These are phyloP conservation scores for Astrothelium subdiscretum DNA, from an alignment of 495 filamentous ascomycete genomes.

Conservation along the genomic window DNA sequence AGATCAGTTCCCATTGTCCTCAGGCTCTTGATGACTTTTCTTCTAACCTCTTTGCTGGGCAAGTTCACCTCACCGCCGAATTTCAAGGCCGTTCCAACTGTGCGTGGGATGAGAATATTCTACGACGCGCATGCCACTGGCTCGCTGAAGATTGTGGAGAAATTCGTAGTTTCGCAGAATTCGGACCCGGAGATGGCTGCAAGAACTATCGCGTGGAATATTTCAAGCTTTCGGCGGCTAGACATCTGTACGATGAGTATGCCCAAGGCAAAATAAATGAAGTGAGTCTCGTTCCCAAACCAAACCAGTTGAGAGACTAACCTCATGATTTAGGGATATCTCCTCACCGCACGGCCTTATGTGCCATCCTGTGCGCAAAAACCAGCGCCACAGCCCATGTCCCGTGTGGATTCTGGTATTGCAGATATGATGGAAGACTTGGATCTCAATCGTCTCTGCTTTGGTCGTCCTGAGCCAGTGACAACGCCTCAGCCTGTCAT, in stretches of 20 bases:
- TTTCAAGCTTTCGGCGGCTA: slow-evolving; percentile 10
- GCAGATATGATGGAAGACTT: background rate
- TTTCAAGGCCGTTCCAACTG: background rate
- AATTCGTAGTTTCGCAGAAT: slow-evolving; percentile 3
- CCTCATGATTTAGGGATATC: background rate
- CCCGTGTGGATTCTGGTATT: background rate
- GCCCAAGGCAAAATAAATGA: background rate
- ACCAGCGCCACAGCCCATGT: background rate
- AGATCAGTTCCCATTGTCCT: background rate
- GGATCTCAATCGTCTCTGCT: background rate
- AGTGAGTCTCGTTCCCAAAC: background rate
- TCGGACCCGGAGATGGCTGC: background rate
- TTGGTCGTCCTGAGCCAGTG: background rate
- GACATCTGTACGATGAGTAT: slow-evolving; percentile 2
- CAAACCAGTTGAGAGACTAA: background rate
- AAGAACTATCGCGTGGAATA: slow-evolving; percentile 16
- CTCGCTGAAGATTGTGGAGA: slow-evolving; percentile 10
- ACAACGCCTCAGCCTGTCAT: background rate
- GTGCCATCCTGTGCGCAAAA: background rate
- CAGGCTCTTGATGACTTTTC: background rate
- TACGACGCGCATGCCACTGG: background rate
- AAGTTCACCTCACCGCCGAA: background rate
- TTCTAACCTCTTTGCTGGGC: background rate
- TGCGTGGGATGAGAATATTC: background rate
- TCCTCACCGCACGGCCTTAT: background rate